phyloP scores from a whole-genome alignment of 2,329 filamentous ascomycete species.

The Rhynchosporium agropyri region DNA sequence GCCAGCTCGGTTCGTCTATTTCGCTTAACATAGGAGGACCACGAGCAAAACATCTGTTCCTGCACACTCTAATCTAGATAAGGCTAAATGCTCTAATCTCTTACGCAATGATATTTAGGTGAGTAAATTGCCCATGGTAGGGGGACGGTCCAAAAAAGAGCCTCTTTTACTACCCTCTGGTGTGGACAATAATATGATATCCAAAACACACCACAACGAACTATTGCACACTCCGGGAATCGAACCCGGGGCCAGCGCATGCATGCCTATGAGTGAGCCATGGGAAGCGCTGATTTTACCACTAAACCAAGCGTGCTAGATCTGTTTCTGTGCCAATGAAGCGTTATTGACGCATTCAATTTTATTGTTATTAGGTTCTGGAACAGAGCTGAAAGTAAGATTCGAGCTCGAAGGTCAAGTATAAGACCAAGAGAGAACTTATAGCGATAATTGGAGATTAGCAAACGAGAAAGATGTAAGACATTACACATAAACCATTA shows the following conservation, averaged over 20 bases:
- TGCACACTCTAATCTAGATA: too few species aligned
- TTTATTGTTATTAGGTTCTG: background rate
- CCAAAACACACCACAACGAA: conserved; percentile 14
- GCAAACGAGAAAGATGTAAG: too few species aligned
- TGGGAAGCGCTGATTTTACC: conserved; percentile 46
- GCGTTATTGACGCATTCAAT: background rate
- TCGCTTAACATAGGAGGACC: too few species aligned
- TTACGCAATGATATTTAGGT: too few species aligned
- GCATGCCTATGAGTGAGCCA: background rate
- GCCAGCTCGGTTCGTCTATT: too few species aligned
- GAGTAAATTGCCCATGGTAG: too few species aligned
- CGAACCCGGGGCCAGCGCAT: conserved; percentile 43
- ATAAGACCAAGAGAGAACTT: too few species aligned
- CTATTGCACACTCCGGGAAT: conserved; percentile 40
- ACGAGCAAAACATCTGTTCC: too few species aligned
- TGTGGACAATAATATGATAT: background rate
- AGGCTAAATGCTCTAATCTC: too few species aligned
- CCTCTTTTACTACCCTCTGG: background rate
- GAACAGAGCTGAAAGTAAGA: background rate
- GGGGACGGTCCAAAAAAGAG: background rate
- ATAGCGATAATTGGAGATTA: too few species aligned
- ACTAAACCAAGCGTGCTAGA: conserved; percentile 40
- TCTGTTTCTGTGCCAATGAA: background rate
- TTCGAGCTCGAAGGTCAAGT: too few species aligned
- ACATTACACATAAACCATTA: too few species aligned